phyloP scores from a whole-genome alignment of 2,329 filamentous ascomycete species.

The Aspergillus tubingensis region DNA sequence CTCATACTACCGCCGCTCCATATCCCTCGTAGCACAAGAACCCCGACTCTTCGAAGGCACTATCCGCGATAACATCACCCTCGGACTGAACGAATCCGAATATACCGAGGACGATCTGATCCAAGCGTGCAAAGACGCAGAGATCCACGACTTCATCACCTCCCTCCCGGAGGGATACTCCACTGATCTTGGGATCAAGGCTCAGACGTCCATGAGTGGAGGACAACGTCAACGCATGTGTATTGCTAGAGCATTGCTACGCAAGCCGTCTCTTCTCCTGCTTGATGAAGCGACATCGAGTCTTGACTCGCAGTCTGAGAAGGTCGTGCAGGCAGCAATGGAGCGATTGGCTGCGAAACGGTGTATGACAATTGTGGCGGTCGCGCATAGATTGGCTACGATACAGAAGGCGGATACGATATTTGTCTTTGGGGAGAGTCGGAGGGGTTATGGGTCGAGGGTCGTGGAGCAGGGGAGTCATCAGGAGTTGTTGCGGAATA shows the following conservation, averaged over 20 bases:
- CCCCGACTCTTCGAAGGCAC: constrained; percentile 70
- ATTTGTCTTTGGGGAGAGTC: constrained; percentile 70
- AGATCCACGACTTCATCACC: constrained; percentile 41
- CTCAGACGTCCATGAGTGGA: constrained; percentile 52
- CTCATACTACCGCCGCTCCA: constrained; percentile 61
- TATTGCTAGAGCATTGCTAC: constrained; percentile 57
- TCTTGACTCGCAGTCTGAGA: constrained; percentile 68
- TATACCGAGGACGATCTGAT: constrained; percentile 33
- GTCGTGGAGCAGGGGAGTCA: constrained; percentile 64
- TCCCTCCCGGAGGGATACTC: constrained; percentile 45
- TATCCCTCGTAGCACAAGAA: constrained; percentile 76
- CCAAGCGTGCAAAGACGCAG: constrained; percentile 37
- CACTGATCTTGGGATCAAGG: constrained; percentile 54
- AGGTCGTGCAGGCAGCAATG: constrained; percentile 69
- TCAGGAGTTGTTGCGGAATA: constrained; percentile 53
- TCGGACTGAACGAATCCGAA: constrained; percentile 47
- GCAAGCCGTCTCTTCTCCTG: constrained; percentile 55
- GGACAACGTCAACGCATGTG: constrained; percentile 60
- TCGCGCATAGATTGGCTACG: constrained; percentile 75
- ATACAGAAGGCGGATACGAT: constrained; percentile 78
- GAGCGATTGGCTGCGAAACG: constrained; percentile 60
- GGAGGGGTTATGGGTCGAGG: constrained; percentile 32
- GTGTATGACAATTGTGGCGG: constrained; percentile 68
- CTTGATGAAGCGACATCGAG: constrained; percentile 62
- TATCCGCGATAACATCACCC: constrained; percentile 67